A percentile compares a stretch with the other conserved stretches of the same genome.
These are phyloP conservation scores for Helianthus tuberosus DNA, from an alignment of 129 eudicot species.

Conservation along the genomic window DNA sequence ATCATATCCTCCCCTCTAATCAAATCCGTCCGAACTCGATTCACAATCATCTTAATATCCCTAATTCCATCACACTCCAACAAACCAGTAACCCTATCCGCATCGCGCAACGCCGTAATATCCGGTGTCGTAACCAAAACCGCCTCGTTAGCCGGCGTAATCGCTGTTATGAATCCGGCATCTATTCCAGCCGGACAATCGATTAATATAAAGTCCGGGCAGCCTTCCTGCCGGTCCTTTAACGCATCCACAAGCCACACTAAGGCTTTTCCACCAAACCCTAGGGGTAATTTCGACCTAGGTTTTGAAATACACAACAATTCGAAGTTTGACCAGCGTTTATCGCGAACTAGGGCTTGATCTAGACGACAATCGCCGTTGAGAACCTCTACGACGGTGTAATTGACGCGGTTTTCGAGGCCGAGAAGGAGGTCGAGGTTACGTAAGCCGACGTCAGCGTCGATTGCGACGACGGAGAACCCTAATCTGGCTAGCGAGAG, in stretches of 20 bases:
- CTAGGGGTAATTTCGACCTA: slow-evolving; percentile 84
- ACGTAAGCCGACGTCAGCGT: slow-evolving; percentile 95
- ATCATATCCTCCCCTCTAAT: slow-evolving; percentile 98
- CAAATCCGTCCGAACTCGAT: slow-evolving; percentile 90
- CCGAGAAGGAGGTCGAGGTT: slow-evolving; percentile 94
- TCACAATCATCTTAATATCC: slow-evolving; percentile 98
- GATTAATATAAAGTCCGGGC: slow-evolving; percentile 75
- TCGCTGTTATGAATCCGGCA: slow-evolving; percentile 92
- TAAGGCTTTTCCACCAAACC: slow-evolving; percentile 90
- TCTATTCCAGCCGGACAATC: slow-evolving; percentile 96
- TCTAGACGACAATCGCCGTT: slow-evolving; percentile 98
- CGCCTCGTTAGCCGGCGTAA: slow-evolving; percentile 93
- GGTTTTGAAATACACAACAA: slow-evolving; percentile 89
- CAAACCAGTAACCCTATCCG: slow-evolving; percentile 94
- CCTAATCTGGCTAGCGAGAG: slow-evolving; percentile 86
- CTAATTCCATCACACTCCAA: slow-evolving; percentile 96
- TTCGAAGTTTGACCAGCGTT: slow-evolving; percentile 88
- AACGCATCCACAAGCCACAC: slow-evolving; percentile 96
- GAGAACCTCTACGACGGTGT: slow-evolving; percentile 88
- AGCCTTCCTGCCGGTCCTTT: slow-evolving; percentile 72
- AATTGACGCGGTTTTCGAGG: slow-evolving; percentile 92
- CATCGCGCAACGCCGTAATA: slow-evolving; percentile 83
- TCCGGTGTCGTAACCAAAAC: slow-evolving; percentile 94
- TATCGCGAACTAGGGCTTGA: slow-evolving; percentile 89
- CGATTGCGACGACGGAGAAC: slow-evolving; percentile 89